Evolutionary conservation across 208 protist species (phyloP).

Genomic region (Acanthamoeba healyi): DNA sequence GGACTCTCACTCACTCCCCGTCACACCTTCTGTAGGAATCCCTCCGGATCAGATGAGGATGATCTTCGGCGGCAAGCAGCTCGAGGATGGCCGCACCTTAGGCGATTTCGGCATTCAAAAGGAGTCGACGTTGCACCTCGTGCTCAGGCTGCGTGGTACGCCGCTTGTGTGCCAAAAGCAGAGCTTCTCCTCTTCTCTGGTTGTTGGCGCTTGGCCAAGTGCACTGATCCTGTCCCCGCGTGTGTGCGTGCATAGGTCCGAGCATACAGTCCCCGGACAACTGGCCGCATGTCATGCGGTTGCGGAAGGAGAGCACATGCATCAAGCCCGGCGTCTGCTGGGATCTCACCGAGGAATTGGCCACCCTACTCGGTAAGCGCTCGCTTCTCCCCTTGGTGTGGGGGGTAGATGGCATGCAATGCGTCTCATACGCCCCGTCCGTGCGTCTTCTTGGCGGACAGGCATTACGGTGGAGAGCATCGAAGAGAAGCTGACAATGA

Average conservation of each 20-base stretch:
- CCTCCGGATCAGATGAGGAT: constrained; percentile 95
- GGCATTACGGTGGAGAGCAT: background rate
- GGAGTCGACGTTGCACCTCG: constrained; percentile 87
- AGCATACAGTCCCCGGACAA: background rate
- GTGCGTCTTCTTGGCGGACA: background rate
- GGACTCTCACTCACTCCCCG: no score
- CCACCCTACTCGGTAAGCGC: background rate
- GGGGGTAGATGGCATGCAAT: no score
- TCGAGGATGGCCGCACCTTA: constrained; percentile 95
- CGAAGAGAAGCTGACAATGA: background rate
- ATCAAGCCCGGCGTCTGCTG: background rate
- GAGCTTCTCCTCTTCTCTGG: no score
- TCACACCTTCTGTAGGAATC: constrained; percentile 94
- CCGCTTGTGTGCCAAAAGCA: no score
- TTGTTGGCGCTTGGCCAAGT: no score
- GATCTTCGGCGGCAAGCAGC: constrained; percentile 96
- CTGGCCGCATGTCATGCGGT: background rate
- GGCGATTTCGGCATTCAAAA: constrained; percentile 91
- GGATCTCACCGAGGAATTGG: constrained; percentile 23
- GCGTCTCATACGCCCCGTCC: background rate
- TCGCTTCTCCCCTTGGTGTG: background rate
- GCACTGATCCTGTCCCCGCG: no score
- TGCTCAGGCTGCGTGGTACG: constrained; percentile 80
- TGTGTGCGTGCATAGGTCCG: background rate
- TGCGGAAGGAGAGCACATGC: background rate